Base-by-base conservation (phyloP, 352 stramenopile genomes). In the Pythium volutum region DNA sequence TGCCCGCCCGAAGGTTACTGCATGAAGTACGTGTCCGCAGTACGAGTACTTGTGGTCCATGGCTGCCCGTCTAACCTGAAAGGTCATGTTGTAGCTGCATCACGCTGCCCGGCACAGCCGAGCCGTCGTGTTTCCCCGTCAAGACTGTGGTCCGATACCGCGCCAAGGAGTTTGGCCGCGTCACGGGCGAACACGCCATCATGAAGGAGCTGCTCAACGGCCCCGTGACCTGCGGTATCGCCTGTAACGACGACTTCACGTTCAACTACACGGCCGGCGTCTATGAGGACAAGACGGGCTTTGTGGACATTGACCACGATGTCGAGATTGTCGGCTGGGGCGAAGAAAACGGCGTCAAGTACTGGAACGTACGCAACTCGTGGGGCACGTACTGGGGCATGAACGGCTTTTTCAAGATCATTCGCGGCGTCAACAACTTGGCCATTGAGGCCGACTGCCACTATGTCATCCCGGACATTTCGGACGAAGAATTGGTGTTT, bases 361-460 rank as follows among this genome's bases (percentile, higher is more conserved):
- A 98, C 77, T 99, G 96, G 96, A 95, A 98, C 73, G 79, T 98
- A 33, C 92, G 97, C 57, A 98, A 99, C 88, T 90, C 89, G 65
- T 84, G 97, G 93, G 96, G 96, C 38, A 92, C 76, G 12, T 92
- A 91, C 66, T 98, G 95, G 95, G 96, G 96, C 31, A 96, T 98
- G 84, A 96, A 98, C 59, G 97, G 96, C 34, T 99, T 96, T 69
- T 97, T 98, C 75, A 91, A 97, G 66, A 92, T 99, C 64, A 76
- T 95, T 26, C 82, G 88, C 16, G 94, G 94, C 25, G 87, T 81
- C 25, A 97, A 98, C 88, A 96, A 97, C 64, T 70, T 98, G 9
- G 87, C 79, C 4, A 96, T 98, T 33, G 93, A 98, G 53, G 78
- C 74, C 36, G 77, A 97, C 67, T 98, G 91, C 69, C 76, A 76